A percentile compares a stretch with the other conserved stretches of the same genome.
phyloP scores from a whole-genome alignment of 139 green algal species.

The Micromonas commoda region DNA sequence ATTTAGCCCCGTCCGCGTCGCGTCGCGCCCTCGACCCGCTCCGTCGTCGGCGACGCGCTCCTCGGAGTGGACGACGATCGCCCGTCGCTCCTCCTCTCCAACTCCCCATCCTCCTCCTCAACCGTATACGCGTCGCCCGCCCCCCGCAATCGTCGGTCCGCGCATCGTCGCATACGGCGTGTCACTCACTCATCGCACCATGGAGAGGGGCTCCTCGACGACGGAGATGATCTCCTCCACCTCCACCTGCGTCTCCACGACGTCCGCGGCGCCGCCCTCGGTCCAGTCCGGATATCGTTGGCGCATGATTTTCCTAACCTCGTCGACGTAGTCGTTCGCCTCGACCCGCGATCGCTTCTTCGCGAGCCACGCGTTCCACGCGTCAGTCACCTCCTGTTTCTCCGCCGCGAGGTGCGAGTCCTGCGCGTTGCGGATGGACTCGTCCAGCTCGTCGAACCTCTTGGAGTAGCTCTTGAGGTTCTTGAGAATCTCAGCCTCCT shows the following conservation, averaged over 20 bases:
- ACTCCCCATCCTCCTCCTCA: no score
- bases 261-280: slow-evolving; percentile 35
- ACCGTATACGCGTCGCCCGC: no score
- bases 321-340: neutral
- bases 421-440: slow-evolving; percentile 57
- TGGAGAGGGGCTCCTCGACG: slow-evolving; percentile 57
- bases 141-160: no score
- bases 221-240: slow-evolving; percentile 64
- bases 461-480: slow-evolving; percentile 90
- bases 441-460: slow-evolving; percentile 88
- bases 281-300: neutral
- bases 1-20: no score
- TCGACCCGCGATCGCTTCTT: neutral
- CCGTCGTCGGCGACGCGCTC: no score
- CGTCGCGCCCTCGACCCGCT: no score
- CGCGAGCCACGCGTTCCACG: slow-evolving; percentile 55
- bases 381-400: slow-evolving; percentile 55
- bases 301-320: neutral
- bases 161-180: no score
- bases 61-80: no score
- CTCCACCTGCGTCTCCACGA: slow-evolving; percentile 50
- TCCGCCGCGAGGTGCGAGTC: slow-evolving; percentile 70
- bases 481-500: slow-evolving; percentile 83
- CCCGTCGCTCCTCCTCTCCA: no score
- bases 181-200: neutral